A percentile compares a stretch with the other conserved stretches of the same genome.
phyloP scores from a whole-genome alignment of 192 early-diverging fungal species.

The Coemansia biformis region DNA sequence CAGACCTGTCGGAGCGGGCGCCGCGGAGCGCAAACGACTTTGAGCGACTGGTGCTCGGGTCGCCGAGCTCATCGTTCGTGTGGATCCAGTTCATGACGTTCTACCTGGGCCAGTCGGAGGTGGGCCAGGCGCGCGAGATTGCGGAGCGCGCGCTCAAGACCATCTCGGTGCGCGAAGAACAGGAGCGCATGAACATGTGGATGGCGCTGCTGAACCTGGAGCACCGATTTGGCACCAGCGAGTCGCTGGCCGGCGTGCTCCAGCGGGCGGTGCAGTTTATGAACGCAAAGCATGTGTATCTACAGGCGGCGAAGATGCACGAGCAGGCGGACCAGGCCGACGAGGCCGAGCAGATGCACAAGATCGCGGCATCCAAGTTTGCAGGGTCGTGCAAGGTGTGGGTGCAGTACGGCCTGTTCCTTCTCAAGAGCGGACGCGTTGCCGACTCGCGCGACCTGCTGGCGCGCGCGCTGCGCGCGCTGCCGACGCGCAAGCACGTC shows the following conservation, averaged over 20 bases:
- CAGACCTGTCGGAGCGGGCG: conserved; percentile 59
- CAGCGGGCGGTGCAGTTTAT: conserved; percentile 78
- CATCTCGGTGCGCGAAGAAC: conserved; percentile 86
- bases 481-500: conserved; percentile 94
- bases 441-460: conserved; percentile 73
- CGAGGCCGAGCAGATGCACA: conserved; percentile 64
- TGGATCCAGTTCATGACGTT: conserved; percentile 99
- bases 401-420: conserved; percentile 78
- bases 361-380: conserved; percentile 79
- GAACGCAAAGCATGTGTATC: conserved; percentile 85
- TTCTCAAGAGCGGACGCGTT: conserved; percentile 65
- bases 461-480: conserved; percentile 68
- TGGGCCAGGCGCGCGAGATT: conserved; percentile 85
- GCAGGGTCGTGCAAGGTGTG: conserved; percentile 86
- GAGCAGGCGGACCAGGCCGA: conserved; percentile 72
- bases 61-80: conserved; percentile 92
- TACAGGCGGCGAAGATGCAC: conserved; percentile 86
- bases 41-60: conserved; percentile 87
- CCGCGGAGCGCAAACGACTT: conserved; percentile 80
- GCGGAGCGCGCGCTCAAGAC: conserved; percentile 91
- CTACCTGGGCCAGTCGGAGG: conserved; percentile 89
- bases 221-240: conserved; percentile 85
- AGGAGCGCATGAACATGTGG: conserved; percentile 98
- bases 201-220: conserved; percentile 94
- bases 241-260: conserved; percentile 73